Conservation (phyloP, 23 red algal species). For the Gracilaria gracilis region DNA sequence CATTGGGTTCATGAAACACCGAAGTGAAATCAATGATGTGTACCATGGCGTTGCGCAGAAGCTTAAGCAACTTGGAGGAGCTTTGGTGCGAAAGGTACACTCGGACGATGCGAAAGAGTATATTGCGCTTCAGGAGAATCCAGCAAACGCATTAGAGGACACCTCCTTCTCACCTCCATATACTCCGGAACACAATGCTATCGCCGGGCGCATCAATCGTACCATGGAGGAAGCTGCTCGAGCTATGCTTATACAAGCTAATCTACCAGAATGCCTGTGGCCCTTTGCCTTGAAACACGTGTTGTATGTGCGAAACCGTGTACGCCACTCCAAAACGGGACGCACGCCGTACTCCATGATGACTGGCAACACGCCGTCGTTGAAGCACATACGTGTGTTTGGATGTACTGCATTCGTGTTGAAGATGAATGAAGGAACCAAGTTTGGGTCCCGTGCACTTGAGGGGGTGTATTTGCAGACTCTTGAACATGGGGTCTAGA, state of each 20-base stretch:
- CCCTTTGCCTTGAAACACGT: too few relatives aligned
- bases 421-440: neutral
- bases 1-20: neutral
- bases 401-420: neutral
- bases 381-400: neutral
- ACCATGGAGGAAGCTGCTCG: neutral
- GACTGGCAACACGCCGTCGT: neutral
- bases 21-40: neutral
- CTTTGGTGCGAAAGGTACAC: neutral
- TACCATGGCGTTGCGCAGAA: neutral
- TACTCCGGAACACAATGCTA: neutral
- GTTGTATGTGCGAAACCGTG: neutral
- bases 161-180: neutral
- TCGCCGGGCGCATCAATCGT: neutral
- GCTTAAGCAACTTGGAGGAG: conserved; percentile 4
- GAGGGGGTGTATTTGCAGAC: neutral
- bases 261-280: too few relatives aligned
- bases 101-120: neutral
- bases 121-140: neutral
- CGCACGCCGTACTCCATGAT: neutral
- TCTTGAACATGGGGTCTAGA: neutral
- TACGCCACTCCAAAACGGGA: neutral
- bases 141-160: neutral
- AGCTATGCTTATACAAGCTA: too few relatives aligned
- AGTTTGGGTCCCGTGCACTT: neutral